Evolutionary conservation across 306 rosid species (phyloP).

Genomic region (Malus fusca): DNA sequence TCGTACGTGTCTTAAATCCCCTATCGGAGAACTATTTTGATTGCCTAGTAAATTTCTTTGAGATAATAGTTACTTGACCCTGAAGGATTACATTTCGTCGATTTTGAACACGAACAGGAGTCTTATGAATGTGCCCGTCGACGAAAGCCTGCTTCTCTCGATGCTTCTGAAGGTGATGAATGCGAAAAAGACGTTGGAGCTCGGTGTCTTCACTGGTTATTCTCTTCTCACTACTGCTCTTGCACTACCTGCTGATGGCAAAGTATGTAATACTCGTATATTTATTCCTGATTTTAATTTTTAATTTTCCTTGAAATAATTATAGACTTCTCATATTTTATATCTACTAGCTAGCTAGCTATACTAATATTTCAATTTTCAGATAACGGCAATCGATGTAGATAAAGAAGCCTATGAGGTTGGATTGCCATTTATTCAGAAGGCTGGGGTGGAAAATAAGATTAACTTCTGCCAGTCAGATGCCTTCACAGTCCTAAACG

Average conservation of each 20-base stretch:
- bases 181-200: constrained; percentile 50
- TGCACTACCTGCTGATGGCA: constrained; percentile 43
- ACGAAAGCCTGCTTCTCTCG: constrained; percentile 46
- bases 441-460: constrained; percentile 54
- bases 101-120: constrained; percentile 30
- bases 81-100: not conserved
- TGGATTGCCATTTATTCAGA: constrained; percentile 44
- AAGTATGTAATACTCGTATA: constrained; percentile 2
- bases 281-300: not conserved
- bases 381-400: constrained; percentile 39
- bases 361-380: not conserved
- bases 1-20: not conserved
- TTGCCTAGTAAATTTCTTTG: not conserved
- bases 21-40: too few species aligned
- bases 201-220: constrained; percentile 62
- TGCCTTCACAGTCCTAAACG: constrained; percentile 27
- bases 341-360: not conserved
- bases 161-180: constrained; percentile 48
- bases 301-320: not conserved
- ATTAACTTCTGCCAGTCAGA: constrained; percentile 38
- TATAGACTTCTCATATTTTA: not conserved
- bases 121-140: constrained; percentile 35
- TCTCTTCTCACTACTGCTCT: constrained; percentile 64
- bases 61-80: not conserved
- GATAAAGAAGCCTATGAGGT: constrained; percentile 35